Evolutionary conservation across 495 filamentous ascomycete species (phyloP).

Genomic region (Delitschia confertaspora): DNA sequence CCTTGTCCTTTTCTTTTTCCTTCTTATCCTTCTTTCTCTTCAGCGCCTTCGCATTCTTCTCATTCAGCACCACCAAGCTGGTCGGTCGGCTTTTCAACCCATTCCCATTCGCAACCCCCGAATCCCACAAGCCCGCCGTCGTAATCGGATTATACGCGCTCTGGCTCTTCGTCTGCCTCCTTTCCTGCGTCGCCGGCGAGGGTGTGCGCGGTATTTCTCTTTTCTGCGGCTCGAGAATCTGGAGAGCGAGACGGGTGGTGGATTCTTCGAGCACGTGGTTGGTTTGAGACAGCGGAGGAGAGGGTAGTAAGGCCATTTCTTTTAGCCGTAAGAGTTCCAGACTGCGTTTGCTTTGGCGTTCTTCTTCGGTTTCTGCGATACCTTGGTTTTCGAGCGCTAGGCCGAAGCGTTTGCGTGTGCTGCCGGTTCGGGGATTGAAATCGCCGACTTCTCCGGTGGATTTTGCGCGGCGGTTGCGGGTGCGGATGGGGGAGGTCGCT

Average conservation of each 20-base stretch:
- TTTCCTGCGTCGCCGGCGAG: slow-evolving; percentile 6
- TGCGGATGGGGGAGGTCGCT: slow-evolving; percentile 7
- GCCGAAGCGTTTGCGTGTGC: slow-evolving; percentile 21
- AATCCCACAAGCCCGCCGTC: slow-evolving; percentile 24
- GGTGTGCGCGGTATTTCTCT: slow-evolving; percentile 7
- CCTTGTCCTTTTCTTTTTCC: slow-evolving; percentile 16
- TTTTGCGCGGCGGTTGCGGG: slow-evolving; percentile 18
- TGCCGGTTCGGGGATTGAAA: slow-evolving; percentile 5
- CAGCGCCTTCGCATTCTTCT: slow-evolving; percentile 16
- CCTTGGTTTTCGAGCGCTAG: slow-evolving; percentile 15
- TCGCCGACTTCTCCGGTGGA: slow-evolving; percentile 21
- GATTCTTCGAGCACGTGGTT: not conserved
- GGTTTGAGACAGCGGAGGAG: not conserved
- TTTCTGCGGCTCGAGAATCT: slow-evolving; percentile 12
- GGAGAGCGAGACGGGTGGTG: slow-evolving; percentile 1
- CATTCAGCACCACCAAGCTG: slow-evolving; percentile 13
- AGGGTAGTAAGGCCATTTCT: slow-evolving; percentile 10
- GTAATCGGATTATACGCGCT: slow-evolving; percentile 21
- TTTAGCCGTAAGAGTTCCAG: slow-evolving; percentile 19
- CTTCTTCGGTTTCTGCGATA: slow-evolving; percentile 20
- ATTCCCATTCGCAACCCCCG: slow-evolving; percentile 10
- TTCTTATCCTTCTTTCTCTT: slow-evolving; percentile 8
- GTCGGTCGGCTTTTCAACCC: slow-evolving; percentile 16
- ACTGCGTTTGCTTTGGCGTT: slow-evolving; percentile 19
- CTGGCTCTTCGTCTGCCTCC: slow-evolving; percentile 1